Evolutionary conservation across 208 protist species (phyloP).

Genomic region (Crithidia acanthocephali): DNA sequence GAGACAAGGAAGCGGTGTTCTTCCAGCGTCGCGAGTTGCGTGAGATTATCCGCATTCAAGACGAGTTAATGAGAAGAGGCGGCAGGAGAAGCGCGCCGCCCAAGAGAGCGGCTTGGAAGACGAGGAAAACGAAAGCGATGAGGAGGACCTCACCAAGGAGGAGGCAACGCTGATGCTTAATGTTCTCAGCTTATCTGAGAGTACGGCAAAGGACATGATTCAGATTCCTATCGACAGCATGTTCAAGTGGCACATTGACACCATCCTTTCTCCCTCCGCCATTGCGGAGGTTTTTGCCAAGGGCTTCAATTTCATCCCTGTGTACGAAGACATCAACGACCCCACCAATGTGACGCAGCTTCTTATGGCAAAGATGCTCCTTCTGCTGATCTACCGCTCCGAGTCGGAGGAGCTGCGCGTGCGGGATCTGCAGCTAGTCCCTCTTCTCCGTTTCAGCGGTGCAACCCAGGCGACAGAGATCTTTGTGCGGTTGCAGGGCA

Average conservation of each 20-base stretch:
- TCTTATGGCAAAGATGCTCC: constrained; percentile 61
- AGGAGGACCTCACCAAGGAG: constrained; percentile 63
- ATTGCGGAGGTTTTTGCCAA: constrained; percentile 50
- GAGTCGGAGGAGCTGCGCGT: constrained; percentile 43
- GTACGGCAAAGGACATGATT: constrained; percentile 51
- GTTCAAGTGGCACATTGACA: constrained; percentile 58
- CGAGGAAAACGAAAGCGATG: constrained; percentile 35
- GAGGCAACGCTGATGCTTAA: constrained; percentile 76
- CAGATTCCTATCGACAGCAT: constrained; percentile 42
- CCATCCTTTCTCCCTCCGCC: constrained; percentile 42
- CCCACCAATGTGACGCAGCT: constrained; percentile 47
- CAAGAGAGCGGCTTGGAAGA: constrained; percentile 25
- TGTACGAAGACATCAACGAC: constrained; percentile 59
- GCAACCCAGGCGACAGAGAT: constrained; percentile 50
- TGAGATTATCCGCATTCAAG: constrained; percentile 65
- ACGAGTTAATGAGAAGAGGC: constrained; percentile 43
- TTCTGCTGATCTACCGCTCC: constrained; percentile 59
- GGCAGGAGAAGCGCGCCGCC: constrained; percentile 21
- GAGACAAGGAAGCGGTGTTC: constrained; percentile 64
- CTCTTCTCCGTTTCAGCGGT: constrained; percentile 45
- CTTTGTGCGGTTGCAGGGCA: constrained; percentile 47
- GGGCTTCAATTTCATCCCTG: constrained; percentile 59
- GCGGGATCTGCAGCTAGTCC: constrained; percentile 54
- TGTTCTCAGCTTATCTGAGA: constrained; percentile 68
- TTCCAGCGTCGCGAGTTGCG: constrained; percentile 63